Percentiles rank a stretch among this genome's conserved stretches.
Evolutionary conservation across 176 grass and related monocot species (phyloP).

Genomic region (Ensete ventricosum): DNA sequence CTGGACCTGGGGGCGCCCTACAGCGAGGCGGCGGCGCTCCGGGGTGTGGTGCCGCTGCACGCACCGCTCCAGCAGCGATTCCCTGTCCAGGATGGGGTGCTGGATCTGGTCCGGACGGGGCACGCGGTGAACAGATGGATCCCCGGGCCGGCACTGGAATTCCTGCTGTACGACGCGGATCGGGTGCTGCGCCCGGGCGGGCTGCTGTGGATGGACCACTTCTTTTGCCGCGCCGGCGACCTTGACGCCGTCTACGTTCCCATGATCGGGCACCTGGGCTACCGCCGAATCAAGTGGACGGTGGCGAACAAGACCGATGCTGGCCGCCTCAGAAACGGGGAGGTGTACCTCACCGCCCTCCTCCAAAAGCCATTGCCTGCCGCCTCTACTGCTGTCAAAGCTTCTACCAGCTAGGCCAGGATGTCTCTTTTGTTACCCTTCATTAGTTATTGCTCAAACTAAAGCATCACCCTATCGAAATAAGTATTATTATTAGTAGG

Average conservation of each 20-base stretch:
- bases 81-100: slow-evolving; percentile 56
- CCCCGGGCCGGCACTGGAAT: slow-evolving; percentile 59
- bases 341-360: slow-evolving; percentile 76
- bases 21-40: slow-evolving; percentile 64
- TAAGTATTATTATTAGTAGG: no score
- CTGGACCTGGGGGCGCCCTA: slow-evolving; percentile 78
- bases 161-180: slow-evolving; percentile 87
- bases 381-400: neutral
- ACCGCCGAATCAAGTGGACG: slow-evolving; percentile 73
- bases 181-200: slow-evolving; percentile 64
- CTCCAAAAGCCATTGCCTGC: slow-evolving; percentile 60
- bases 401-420: neutral
- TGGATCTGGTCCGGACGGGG: slow-evolving; percentile 77
- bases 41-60: slow-evolving; percentile 69
- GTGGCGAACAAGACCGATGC: slow-evolving; percentile 47
- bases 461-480: neutral
- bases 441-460: neutral
- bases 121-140: slow-evolving; percentile 98
- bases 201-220: slow-evolving; percentile 82
- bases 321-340: slow-evolving; percentile 17
- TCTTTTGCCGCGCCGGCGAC: slow-evolving; percentile 64
- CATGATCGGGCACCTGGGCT: slow-evolving; percentile 45
- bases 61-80: slow-evolving; percentile 82
- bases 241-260: slow-evolving; percentile 49
- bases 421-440: no score